Evolutionary conservation across 163 green algal species (phyloP), one percentile per base, ranked within the genome.

Genomic region (Prototheca cutis): DNA sequence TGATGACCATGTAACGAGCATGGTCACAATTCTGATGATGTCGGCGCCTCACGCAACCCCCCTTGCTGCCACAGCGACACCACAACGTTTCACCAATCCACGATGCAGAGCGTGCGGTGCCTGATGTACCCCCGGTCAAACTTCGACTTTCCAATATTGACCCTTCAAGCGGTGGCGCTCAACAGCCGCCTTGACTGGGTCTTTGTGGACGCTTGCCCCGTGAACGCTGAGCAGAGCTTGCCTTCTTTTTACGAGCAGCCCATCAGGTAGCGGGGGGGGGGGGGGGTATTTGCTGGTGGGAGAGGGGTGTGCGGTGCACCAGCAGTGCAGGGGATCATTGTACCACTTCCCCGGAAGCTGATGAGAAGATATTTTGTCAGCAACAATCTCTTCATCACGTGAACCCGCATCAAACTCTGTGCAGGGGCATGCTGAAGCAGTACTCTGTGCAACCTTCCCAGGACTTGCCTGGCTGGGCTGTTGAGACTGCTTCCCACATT

Each of bases 111-210:
- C 7, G 53, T 93, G 58, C 87, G 92, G 60, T 79, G 80, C 57
- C 81, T 90, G 39, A 72, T 90, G 58, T 94, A 83, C 73, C 86
- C 86, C 2, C 69, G 74, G 17, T 24, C 69, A 42, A 58, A 88
- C 8, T 82, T 73, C 62, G 75, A 81, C 61, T 34, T 93, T 33
- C 87, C 87, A 33, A 93, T 94, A 34, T 53, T 94, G 27, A 82
- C 78, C 0, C 62, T 93, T 62, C 84, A 94, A 57, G 25, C 91
- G 42, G 85, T 93, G n/a, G 71, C 45, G 58, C 45, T 24, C 24
- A 47, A 53, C 28, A 75, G 65, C 27, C 23, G 18, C 1, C 65
- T 88, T 10, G 80, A 65, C 4, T 63, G 92, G 53, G 84, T 77
- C 18, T 81, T 91, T 53, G 65, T 82, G 8, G 87, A 94, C 64